Conservation (phyloP, 768 basidiomycete species). For the Dendrothele bispora region DNA sequence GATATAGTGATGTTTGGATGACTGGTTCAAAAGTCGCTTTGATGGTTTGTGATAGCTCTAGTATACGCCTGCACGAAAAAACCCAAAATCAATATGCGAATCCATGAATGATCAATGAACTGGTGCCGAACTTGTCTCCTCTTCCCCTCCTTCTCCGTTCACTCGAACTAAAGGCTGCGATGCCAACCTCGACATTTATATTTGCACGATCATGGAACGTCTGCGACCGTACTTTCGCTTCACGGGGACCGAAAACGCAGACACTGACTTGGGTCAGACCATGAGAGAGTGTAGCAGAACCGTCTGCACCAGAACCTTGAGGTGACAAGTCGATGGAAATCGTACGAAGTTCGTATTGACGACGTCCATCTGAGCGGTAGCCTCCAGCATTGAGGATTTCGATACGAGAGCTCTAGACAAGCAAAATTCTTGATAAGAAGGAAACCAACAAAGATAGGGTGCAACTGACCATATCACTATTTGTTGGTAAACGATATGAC, state of each 20-base stretch:
- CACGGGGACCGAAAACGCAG: slow-evolving; percentile 90
- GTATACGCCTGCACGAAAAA: slow-evolving; percentile 59
- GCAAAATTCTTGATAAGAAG: neutral
- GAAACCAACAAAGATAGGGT: neutral
- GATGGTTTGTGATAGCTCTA: slow-evolving; percentile 84
- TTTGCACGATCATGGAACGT: slow-evolving; percentile 85
- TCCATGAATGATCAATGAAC: neutral
- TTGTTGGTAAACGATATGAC: neutral
- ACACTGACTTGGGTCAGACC: slow-evolving; percentile 89
- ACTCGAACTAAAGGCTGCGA: slow-evolving; percentile 85
- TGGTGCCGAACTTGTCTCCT: slow-evolving; percentile 81
- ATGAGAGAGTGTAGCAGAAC: slow-evolving; percentile 80
- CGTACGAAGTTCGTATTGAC: slow-evolving; percentile 89
- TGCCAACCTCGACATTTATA: slow-evolving; percentile 85
- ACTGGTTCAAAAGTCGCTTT: slow-evolving; percentile 97
- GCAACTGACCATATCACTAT: neutral
- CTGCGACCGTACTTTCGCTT: slow-evolving; percentile 78
- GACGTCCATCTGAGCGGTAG: slow-evolving; percentile 88
- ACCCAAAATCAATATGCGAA: slow-evolving; percentile 6
- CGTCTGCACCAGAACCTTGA: slow-evolving; percentile 72
- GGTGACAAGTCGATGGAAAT: slow-evolving; percentile 76
- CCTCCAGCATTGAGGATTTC: slow-evolving; percentile 85
- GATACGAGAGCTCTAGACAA: slow-evolving; percentile 46
- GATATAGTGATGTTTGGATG: slow-evolving; percentile 87
- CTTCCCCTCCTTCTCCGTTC: slow-evolving; percentile 74